Base-by-base conservation (phyloP, 2,329 filamentous ascomycete genomes). In the Zymoseptoria pseudotritici region DNA sequence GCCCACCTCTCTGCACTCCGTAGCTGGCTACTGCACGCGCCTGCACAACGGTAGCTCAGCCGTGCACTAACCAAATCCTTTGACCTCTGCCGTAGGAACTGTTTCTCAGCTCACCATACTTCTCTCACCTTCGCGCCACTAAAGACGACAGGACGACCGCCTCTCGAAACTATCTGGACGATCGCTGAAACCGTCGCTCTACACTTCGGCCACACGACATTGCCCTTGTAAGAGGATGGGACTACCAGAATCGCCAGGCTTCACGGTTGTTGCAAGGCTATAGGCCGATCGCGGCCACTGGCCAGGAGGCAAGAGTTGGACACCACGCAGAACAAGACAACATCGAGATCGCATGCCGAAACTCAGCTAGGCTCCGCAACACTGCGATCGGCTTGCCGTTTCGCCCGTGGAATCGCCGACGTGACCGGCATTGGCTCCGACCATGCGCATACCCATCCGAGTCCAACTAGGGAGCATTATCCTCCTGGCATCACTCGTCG, bases 401-500 rank as follows among this genome's bases (percentile, higher is more conserved):
- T 26, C 19, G 19, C 4, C 51, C 51, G 52, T 19, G 20, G 22
- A 19, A 24, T 53, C 11, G 20, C 29, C 50, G 50, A 46, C 36
- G 36, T 46, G 54, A 50, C 4, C 26, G 36, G 31, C 50, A 24
- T 21, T 21, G 50, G n/a, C 11, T n/a, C 7, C 10, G 55, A 66
- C 59, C 22, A 93, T 96, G 90, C 86, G 91, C 74, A 85, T 96
- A 73, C 87, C 89, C 60, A 96, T 96, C 70, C 84, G 91, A 67
- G 87, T 92, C 77, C 92, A 97, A 82, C 82, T 97, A 68, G 90
- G 86, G 66, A 81, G 86, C 73, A 81, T 96, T 65, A 90, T 96
- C 69, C 79, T 94, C 65, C 71, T 90, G 61, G 85, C 88, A 61
- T 86, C 90, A 54, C 82, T 95, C 59, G 77, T 89, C 59, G 86